A percentile compares a stretch with the other conserved stretches of the same genome.
These are phyloP conservation scores for Torulaspora quercuum DNA, from an alignment of 805 yeast genomes.

Conservation along the genomic window DNA sequence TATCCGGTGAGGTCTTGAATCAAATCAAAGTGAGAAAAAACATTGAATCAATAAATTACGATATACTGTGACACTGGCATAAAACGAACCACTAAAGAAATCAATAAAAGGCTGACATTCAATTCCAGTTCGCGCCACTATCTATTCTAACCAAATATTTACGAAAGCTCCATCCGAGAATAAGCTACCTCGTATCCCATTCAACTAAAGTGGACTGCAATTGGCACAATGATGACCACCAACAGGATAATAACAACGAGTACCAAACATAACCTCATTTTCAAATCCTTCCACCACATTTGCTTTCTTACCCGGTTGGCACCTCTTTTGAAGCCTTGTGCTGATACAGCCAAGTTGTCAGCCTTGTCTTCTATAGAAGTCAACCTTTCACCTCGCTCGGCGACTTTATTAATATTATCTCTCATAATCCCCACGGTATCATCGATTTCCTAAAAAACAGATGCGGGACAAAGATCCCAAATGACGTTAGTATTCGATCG, in stretches of 20 bases:
- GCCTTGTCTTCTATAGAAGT: constrained; percentile 92
- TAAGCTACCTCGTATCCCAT: neutral
- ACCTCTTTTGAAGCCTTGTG: constrained; percentile 92
- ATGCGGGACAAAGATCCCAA: too few relatives aligned
- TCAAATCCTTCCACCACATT: constrained; percentile 99
- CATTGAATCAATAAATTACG: too few relatives aligned
- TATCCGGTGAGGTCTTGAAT: too few relatives aligned
- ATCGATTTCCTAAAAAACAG: constrained; percentile 67
- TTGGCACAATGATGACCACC: constrained; percentile 86
- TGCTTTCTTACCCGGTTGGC: constrained; percentile 97
- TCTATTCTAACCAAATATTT: constrained; percentile 6
- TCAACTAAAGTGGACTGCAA: constrained; percentile 78
- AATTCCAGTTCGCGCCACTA: constrained; percentile 5
- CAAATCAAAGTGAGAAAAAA: too few relatives aligned
- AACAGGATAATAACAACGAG: constrained; percentile 75
- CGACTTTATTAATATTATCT: constrained; percentile 92
- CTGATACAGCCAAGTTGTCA: constrained; percentile 84
- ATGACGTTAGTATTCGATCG: constrained; percentile 5
- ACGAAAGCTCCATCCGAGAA: constrained; percentile 6
- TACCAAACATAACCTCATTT: constrained; percentile 88
- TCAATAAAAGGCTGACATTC: too few relatives aligned
- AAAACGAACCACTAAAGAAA: too few relatives aligned
- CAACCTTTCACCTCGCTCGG: constrained; percentile 87
- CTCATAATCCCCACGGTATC: constrained; percentile 98
- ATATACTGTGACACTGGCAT: too few relatives aligned